phyloP scores from a whole-genome alignment of 2,329 filamentous ascomycete species.

The Aspergillus sp. region DNA sequence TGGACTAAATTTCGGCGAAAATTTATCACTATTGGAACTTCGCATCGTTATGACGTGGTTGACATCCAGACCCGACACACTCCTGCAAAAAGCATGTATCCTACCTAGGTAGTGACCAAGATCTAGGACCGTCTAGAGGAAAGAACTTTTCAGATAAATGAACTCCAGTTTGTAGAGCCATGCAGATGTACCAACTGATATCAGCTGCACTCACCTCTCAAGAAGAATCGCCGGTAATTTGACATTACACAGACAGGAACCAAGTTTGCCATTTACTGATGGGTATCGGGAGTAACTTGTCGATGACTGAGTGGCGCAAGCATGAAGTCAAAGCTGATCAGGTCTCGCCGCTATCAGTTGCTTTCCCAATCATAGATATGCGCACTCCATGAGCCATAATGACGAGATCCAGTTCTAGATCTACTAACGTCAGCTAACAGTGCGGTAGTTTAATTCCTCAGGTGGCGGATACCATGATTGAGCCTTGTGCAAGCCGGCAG shows the following conservation, averaged over 20 bases:
- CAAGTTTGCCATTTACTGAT: too few relatives aligned
- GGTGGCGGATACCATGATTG: not conserved
- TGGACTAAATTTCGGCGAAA: not conserved
- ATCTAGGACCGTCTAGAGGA: not conserved
- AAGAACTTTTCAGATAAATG: not conserved
- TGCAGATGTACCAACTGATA: too few relatives aligned
- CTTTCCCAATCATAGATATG: not conserved
- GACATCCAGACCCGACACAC: not conserved
- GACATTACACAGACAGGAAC: too few relatives aligned
- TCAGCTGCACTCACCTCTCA: too few relatives aligned
- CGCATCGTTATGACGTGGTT: not conserved
- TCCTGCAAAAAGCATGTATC: not conserved
- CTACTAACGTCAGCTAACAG: not conserved
- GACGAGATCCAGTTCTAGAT: not conserved
- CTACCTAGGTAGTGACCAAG: not conserved
- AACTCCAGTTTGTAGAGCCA: not conserved
- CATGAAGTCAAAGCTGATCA: slow-evolving; percentile 14
- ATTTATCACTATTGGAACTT: not conserved
- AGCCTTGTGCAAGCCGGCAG: too few relatives aligned
- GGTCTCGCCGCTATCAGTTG: not conserved
- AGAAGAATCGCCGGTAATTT: too few relatives aligned
- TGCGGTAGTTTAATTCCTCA: not conserved
- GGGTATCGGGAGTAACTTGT: not conserved
- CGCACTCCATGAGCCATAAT: not conserved
- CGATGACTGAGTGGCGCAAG: slow-evolving; percentile 10